These are phyloP conservation scores for Penicillium simplicissimum DNA, from an alignment of 495 filamentous ascomycete genomes.

Conservation along the genomic window DNA sequence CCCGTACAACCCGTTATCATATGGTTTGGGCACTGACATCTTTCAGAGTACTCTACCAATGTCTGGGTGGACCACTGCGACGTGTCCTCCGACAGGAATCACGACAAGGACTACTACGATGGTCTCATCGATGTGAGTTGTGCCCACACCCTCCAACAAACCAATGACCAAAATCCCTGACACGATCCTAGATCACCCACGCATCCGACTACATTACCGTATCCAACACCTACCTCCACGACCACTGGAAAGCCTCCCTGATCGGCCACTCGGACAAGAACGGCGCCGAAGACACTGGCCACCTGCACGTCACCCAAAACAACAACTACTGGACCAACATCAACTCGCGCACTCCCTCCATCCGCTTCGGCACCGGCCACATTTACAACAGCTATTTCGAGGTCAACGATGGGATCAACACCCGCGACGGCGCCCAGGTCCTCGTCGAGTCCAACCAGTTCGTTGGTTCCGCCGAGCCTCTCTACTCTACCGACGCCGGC, in stretches of 20 bases:
- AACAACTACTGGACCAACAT: constrained; percentile 65
- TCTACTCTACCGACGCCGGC: constrained; percentile 59
- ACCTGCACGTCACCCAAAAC: constrained; percentile 60
- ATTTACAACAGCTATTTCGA: constrained; percentile 52
- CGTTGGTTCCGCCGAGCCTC: constrained; percentile 42
- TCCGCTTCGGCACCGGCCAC: constrained; percentile 65
- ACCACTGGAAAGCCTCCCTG: constrained; percentile 67
- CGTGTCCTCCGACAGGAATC: constrained; percentile 55
- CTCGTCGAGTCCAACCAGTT: constrained; percentile 64
- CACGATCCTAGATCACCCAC: constrained; percentile 36
- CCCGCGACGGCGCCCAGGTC: constrained; percentile 63
- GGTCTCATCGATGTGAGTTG: constrained; percentile 64
- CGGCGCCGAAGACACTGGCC: constrained; percentile 48
- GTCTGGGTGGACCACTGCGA: constrained; percentile 73
- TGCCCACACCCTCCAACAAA: too few relatives aligned
- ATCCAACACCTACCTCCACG: constrained; percentile 53
- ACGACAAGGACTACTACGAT: constrained; percentile 68
- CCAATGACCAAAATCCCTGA: too few relatives aligned
- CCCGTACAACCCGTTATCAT: neutral
- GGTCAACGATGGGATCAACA: constrained; percentile 62
- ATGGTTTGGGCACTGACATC: neutral
- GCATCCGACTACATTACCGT: constrained; percentile 53
- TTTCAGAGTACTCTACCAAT: constrained; percentile 53
- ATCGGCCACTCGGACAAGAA: constrained; percentile 58
- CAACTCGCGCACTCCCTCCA: constrained; percentile 58